Percentiles rank a stretch among this genome's conserved stretches.
Evolutionary conservation across 2,329 filamentous ascomycete species (phyloP).

Genomic region (Aspergillus spinulosporus): DNA sequence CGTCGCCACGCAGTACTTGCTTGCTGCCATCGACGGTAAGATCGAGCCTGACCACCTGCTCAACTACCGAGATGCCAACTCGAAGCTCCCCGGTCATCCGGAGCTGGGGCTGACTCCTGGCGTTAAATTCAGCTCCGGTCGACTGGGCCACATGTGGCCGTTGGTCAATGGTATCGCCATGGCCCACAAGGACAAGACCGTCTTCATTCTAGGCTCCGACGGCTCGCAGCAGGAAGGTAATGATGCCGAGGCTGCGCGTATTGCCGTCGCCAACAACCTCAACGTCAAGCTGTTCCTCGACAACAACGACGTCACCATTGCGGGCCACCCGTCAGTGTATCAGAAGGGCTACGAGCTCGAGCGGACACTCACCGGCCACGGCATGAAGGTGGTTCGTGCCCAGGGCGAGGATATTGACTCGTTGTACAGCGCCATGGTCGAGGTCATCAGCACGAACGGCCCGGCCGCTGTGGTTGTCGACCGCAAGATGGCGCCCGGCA

Average conservation of each 20-base stretch:
- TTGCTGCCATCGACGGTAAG: slow-evolving; percentile 39
- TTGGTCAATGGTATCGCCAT: slow-evolving; percentile 43
- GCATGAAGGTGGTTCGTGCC: slow-evolving; percentile 38
- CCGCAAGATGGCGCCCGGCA: slow-evolving; percentile 41
- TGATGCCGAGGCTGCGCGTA: slow-evolving; percentile 41
- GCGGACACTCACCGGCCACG: slow-evolving; percentile 39
- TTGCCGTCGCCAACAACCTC: slow-evolving; percentile 39
- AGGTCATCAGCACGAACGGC: slow-evolving; percentile 35
- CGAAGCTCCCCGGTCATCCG: slow-evolving; percentile 43
- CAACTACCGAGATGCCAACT: slow-evolving; percentile 43
- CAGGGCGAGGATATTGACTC: slow-evolving; percentile 41
- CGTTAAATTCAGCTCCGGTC: slow-evolving; percentile 43
- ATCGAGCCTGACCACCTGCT: slow-evolving; percentile 42
- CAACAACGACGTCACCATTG: slow-evolving; percentile 46
- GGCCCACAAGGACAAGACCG: slow-evolving; percentile 39
- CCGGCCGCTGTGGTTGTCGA: slow-evolving; percentile 35
- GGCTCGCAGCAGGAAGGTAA: slow-evolving; percentile 46
- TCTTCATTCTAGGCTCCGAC: slow-evolving; percentile 42
- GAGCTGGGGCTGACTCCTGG: slow-evolving; percentile 43
- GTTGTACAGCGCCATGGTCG: slow-evolving; percentile 35
- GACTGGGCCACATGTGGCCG: slow-evolving; percentile 43
- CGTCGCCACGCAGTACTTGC: slow-evolving; percentile 43
- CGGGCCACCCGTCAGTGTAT: slow-evolving; percentile 43
- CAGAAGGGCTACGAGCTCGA: slow-evolving; percentile 39
- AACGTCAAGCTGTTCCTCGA: slow-evolving; percentile 44